A percentile compares a stretch with the other conserved stretches of the same genome.
Conservation (phyloP, 768 basidiomycete species). For the Podaxis carcinomalis region DNA sequence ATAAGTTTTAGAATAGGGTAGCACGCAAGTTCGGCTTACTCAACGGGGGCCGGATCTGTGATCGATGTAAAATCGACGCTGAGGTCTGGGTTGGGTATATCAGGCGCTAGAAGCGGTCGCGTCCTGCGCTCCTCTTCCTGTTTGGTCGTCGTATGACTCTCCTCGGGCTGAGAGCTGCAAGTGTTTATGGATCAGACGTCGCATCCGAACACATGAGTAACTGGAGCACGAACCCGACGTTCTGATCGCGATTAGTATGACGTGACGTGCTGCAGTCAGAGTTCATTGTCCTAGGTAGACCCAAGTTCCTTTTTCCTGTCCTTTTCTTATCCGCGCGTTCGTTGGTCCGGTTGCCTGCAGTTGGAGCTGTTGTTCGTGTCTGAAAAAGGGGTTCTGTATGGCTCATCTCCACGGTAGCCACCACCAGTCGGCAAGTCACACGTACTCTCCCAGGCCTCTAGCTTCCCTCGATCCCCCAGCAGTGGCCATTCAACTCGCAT, state of each 20-base stretch:
- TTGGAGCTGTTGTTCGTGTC: slow-evolving; percentile 6
- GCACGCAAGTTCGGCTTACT: slow-evolving; percentile 40
- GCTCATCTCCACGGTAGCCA: slow-evolving; percentile 10
- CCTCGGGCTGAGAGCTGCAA: neutral
- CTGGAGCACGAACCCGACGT: neutral
- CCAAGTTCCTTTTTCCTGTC: neutral
- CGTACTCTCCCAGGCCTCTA: slow-evolving; percentile 7
- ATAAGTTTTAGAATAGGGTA: slow-evolving; percentile 15
- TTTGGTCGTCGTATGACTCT: neutral
- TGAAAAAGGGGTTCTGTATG: neutral
- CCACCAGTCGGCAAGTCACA: slow-evolving; percentile 3
- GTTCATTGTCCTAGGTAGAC: neutral
- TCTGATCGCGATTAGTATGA: slow-evolving; percentile 14
- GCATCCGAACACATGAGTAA: neutral
- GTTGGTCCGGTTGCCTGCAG: neutral
- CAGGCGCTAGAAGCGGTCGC: slow-evolving; percentile 25
- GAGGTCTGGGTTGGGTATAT: slow-evolving; percentile 47
- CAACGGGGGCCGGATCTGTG: slow-evolving; percentile 32
- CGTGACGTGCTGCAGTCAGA: slow-evolving; percentile 8
- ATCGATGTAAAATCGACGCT: slow-evolving; percentile 42
- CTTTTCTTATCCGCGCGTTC: neutral
- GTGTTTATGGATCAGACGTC: neutral
- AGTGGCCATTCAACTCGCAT: slow-evolving; percentile 14
- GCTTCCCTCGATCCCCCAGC: neutral
- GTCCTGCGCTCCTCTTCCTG: neutral